Percentiles rank a stretch among this genome's conserved stretches.
phyloP scores from a whole-genome alignment of 139 green algal genomes.

The Coelastrella sp. region DNA sequence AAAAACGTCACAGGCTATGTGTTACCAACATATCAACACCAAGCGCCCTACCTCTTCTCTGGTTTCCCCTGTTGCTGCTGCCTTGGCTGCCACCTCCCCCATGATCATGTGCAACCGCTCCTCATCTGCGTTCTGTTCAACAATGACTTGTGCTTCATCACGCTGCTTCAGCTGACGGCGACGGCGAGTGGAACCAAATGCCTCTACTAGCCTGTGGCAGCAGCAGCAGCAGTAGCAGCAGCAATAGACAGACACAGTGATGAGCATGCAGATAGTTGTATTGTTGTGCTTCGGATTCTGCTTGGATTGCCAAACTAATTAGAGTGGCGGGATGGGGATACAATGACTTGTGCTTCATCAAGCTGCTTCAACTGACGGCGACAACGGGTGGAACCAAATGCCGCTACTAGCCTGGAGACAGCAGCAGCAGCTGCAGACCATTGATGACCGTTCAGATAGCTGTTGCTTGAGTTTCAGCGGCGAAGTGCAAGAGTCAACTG shows the following conservation, averaged over 20 bases:
- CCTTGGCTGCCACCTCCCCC: conserved; percentile 17
- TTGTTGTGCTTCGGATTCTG: too few relatives aligned
- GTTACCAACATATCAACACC: too few relatives aligned
- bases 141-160: conserved; percentile 59
- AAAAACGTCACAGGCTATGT: too few relatives aligned
- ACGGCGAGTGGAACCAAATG: conserved; percentile 66
- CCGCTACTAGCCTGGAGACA: conserved; percentile 60
- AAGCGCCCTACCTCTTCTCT: conserved; percentile 42
- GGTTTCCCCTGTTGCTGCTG: conserved; percentile 44
- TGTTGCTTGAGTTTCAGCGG: too few relatives aligned
- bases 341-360: conserved; percentile 59
- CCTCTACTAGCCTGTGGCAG: conserved; percentile 62
- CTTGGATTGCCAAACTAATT: neutral
- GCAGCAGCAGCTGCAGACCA: neutral
- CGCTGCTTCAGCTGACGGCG: conserved; percentile 61
- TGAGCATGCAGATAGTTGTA: too few relatives aligned
- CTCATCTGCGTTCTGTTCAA: conserved; percentile 50
- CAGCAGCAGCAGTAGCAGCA: too few relatives aligned
- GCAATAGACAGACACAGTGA: too few relatives aligned
- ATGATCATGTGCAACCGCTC: conserved; percentile 43
- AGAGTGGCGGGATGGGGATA: neutral
- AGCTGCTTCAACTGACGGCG: conserved; percentile 60
- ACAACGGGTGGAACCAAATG: conserved; percentile 64
- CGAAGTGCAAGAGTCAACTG: too few relatives aligned
- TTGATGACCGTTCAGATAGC: too few relatives aligned